Evolutionary conservation across 2,329 filamentous ascomycete genomes (phyloP).

Genomic region (Fusarium sp.): DNA sequence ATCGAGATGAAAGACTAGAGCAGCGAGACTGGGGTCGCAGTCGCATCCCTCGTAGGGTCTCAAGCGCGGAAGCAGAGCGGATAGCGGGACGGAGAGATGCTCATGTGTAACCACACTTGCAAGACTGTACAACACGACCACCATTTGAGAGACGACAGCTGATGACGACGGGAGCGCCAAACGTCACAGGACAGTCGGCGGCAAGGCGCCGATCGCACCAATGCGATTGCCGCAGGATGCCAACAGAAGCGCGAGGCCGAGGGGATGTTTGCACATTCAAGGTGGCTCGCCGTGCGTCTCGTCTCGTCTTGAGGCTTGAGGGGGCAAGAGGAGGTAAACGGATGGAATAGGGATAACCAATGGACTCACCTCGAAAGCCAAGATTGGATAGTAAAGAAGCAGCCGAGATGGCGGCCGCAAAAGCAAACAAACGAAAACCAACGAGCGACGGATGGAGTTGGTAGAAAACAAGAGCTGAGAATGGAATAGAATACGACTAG

Average conservation of each 20-base stretch:
- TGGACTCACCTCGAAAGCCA: conserved; percentile 34
- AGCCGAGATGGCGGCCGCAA: conserved; percentile 26
- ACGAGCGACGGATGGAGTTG: conserved; percentile 21
- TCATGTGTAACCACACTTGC: conserved; percentile 42
- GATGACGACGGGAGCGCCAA: conserved; percentile 33
- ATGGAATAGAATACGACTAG: neutral
- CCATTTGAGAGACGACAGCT: conserved; percentile 32
- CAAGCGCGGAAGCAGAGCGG: conserved; percentile 32
- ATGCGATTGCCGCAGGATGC: conserved; percentile 26
- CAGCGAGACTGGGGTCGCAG: conserved; percentile 24
- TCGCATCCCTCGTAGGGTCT: conserved; percentile 22
- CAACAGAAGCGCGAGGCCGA: conserved; percentile 18
- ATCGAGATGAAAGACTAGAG: conserved; percentile 23
- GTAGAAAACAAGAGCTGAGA: conserved; percentile 6
- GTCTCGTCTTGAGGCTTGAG: neutral
- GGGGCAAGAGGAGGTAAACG: conserved; percentile 12
- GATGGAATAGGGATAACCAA: conserved; percentile 29
- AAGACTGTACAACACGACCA: conserved; percentile 32
- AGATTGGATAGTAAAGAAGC: conserved; percentile 21
- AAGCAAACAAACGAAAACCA: conserved; percentile 35
- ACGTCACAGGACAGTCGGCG: conserved; percentile 26
- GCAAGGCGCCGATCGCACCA: conserved; percentile 31
- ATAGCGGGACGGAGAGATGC: conserved; percentile 38
- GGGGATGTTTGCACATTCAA: conserved; percentile 15
- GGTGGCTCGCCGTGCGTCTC: conserved; percentile 1